Percentiles rank a stretch among this genome's conserved stretches.
These are phyloP conservation scores for Neocallimastix lanati DNA, from an alignment of 192 early-diverging fungal species.

Conservation along the genomic window DNA sequence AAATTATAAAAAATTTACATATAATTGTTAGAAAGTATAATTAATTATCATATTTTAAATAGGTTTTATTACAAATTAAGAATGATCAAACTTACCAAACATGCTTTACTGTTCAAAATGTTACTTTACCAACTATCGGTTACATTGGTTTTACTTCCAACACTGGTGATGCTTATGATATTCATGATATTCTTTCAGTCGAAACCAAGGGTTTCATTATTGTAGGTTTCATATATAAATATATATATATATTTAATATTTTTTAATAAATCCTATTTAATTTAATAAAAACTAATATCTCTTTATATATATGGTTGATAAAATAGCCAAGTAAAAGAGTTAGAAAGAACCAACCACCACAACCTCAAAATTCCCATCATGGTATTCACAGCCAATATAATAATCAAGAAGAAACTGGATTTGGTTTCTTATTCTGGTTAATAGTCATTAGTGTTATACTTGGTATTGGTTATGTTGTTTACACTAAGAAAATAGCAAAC, in stretches of 20 bases:
- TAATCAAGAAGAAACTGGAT: background rate
- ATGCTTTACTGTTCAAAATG: constrained; percentile 66
- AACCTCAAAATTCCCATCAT: background rate
- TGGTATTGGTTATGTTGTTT: background rate
- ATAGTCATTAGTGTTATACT: background rate
- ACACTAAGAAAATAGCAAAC: background rate
- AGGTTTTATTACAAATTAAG: constrained; percentile 31
- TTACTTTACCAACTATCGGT: constrained; percentile 51
- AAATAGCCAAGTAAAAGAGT: background rate
- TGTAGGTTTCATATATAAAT: too few relatives aligned
- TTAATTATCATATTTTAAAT: too few relatives aligned
- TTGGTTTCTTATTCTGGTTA: background rate
- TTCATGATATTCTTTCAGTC: constrained; percentile 9
- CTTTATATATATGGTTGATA: too few relatives aligned
- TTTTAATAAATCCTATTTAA: too few relatives aligned
- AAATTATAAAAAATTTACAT: too few relatives aligned
- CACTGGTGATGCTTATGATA: constrained; percentile 79
- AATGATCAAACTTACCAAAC: constrained; percentile 50
- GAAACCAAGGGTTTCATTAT: constrained; percentile 1
- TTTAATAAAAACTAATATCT: too few relatives aligned
- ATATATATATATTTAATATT: background rate
- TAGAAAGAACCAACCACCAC: background rate
- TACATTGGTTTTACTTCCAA: constrained; percentile 84
- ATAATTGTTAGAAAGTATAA: too few relatives aligned
- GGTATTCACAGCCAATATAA: background rate